Evolutionary conservation across 495 filamentous ascomycete species (phyloP).

Genomic region (Massariosphaeria phaeospora): DNA sequence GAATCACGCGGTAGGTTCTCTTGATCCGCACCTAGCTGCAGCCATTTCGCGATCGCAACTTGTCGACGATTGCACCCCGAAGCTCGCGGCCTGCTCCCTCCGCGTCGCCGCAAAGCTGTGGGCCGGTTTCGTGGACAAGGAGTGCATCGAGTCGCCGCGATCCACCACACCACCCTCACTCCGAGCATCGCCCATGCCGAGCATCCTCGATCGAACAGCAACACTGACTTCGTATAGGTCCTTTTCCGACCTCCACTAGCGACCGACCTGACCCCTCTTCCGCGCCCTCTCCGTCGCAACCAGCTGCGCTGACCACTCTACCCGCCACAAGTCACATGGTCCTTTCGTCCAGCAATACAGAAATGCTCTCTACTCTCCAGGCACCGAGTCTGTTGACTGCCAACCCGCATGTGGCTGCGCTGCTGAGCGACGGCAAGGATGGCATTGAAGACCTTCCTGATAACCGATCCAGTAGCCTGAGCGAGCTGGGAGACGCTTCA

Average conservation of each 20-base stretch:
- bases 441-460: conserved; percentile 31
- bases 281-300: not conserved
- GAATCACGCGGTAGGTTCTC: conserved; percentile 12
- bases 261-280: conserved; percentile 15
- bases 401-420: not conserved
- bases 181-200: not conserved
- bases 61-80: not conserved
- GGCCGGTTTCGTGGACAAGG: conserved; percentile 18
- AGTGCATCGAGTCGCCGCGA: conserved; percentile 1
- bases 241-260: conserved; percentile 8
- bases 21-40: not conserved
- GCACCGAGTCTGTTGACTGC: conserved; percentile 1
- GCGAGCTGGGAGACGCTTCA: conserved; percentile 79
- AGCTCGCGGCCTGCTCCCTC: conserved; percentile 3
- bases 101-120: conserved; percentile 9
- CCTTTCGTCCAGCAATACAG: not conserved
- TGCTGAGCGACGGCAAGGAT: not conserved
- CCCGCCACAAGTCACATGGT: not conserved
- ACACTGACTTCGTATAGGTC: not conserved
- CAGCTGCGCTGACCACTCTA: conserved; percentile 4
- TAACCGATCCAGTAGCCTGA: conserved; percentile 65
- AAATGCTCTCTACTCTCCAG: conserved; percentile 10
- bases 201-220: not conserved
- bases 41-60: not conserved
- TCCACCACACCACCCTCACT: not conserved